Base-by-base conservation (phyloP, 352 stramenopile genomes). In the Pythium brachiatum region DNA sequence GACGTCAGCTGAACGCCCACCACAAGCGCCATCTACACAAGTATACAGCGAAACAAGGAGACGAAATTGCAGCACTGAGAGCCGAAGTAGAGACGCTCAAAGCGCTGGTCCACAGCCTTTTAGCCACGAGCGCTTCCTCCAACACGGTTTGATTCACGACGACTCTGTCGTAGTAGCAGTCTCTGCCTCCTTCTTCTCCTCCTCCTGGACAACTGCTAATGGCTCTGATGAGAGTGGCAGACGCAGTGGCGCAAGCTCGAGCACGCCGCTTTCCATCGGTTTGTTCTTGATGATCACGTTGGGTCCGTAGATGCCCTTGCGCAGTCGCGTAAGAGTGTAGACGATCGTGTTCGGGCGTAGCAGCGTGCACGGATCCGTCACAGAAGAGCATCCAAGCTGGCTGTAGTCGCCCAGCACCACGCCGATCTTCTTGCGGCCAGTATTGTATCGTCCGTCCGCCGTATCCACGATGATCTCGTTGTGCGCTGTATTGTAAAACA, bases 241-340 rank as follows among this genome's bases (percentile, higher is more conserved):
- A 13, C 59, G 52, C 1, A 67, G n/a, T 61, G 77, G 59, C 25
- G 68, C 72, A 20, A 86, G 65, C 36, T 90, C 79, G 26, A 92
- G 18, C 31, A 92, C 82, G 3, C 82, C 84, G 9, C 77, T 76
- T 48, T 89, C 79, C 63, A 90, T 72, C 15, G 84, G 82, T 34
- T 92, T 92, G 72, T 92, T 92, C 70, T 92, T 94, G 70, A 93
- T 72, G 15, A 93, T 68, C 3, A 81, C 60, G 39, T 86, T 73
- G 2, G 82, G 78, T 2, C 81, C 84, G 51, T 94, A 94, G 23
- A 90, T 72, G 15, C 74, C 78, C 31, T 90, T 90, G 23, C 61
- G 64, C 27, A 94, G 64, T 13, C 84, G 60, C 27, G 84, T 79
- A 36, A 93, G 77, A 3, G 84, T 75, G 26, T 94, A 94, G 21